Percentiles rank a stretch among this genome's conserved stretches.
Evolutionary conservation across 805 yeast species (phyloP).

Genomic region (Wickerhamiella australiensis): DNA sequence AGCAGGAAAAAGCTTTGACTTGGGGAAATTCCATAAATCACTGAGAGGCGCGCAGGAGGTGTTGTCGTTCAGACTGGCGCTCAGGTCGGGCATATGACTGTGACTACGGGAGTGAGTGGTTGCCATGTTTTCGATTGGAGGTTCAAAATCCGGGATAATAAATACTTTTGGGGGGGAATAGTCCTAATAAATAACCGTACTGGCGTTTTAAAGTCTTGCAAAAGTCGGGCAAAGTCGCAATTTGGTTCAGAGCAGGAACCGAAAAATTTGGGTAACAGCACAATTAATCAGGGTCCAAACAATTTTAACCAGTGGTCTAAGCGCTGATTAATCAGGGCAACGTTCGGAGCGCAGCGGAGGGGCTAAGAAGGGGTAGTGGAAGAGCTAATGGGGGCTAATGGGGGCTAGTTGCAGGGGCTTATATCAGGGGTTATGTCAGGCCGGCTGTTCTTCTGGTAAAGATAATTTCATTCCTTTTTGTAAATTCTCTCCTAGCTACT

Average conservation of each 20-base stretch:
- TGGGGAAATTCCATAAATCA: slow-evolving; percentile 24
- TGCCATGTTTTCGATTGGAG: slow-evolving; percentile 19
- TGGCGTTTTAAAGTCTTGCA: slow-evolving; percentile 6
- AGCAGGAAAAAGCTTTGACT: slow-evolving; percentile 14
- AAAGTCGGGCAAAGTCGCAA: slow-evolving; percentile 1
- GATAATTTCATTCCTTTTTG: not conserved
- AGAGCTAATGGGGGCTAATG: too few species aligned
- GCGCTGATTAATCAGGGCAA: slow-evolving; percentile 4
- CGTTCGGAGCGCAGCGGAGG: not conserved
- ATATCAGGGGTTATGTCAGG: not conserved
- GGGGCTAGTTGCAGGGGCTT: too few species aligned
- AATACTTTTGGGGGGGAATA: slow-evolving; percentile 6
- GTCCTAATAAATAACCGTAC: slow-evolving; percentile 9
- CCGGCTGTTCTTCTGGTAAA: too few species aligned
- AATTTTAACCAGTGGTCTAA: slow-evolving; percentile 1
- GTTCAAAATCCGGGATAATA: slow-evolving; percentile 6
- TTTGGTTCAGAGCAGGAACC: slow-evolving; percentile 8
- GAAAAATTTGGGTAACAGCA: slow-evolving; percentile 6
- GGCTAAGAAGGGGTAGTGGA: too few species aligned
- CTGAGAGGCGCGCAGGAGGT: slow-evolving; percentile 22
- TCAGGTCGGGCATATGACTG: slow-evolving; percentile 22
- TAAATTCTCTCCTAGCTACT: not conserved
- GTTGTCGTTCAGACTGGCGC: slow-evolving; percentile 21
- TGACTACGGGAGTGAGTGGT: slow-evolving; percentile 20
- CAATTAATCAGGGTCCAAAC: not conserved